phyloP scores from a whole-genome alignment of 768 basidiomycete species.

The Mycena albidolilacea region DNA sequence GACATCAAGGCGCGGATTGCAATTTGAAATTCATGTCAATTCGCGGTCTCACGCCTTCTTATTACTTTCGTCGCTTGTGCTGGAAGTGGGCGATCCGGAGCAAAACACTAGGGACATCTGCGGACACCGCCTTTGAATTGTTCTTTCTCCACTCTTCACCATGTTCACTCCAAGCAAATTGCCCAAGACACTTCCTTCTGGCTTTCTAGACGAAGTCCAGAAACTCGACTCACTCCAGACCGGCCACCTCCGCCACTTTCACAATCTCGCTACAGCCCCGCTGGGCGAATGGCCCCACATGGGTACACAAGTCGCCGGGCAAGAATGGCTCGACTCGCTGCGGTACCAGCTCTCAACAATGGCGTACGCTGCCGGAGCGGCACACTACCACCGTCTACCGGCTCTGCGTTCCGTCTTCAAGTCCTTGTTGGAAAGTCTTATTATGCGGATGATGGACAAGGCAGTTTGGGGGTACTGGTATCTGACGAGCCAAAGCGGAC shows the following conservation, averaged over 20 bases:
- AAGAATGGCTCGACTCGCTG: conserved; percentile 36
- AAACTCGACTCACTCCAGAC: conserved; percentile 26
- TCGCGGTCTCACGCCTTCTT: too few relatives aligned
- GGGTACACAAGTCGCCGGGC: conserved; percentile 28
- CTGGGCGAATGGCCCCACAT: conserved; percentile 33
- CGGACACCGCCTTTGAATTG: too few relatives aligned
- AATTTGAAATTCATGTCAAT: too few relatives aligned
- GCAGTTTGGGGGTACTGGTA: conserved; percentile 38
- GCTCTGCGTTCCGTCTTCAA: conserved; percentile 35
- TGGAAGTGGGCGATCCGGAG: too few relatives aligned
- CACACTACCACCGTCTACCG: conserved; percentile 34
- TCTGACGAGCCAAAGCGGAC: conserved; percentile 33
- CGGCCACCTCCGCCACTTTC: conserved; percentile 36
- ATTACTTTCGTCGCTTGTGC: too few relatives aligned
- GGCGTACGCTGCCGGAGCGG: conserved; percentile 27
- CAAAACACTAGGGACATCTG: too few relatives aligned
- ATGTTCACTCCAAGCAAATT: conserved; percentile 5
- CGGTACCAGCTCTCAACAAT: conserved; percentile 34
- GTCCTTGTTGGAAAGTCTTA: conserved; percentile 17
- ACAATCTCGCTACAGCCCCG: conserved; percentile 26
- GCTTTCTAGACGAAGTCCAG: conserved; percentile 1
- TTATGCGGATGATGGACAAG: conserved; percentile 29
- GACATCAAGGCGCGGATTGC: too few relatives aligned
- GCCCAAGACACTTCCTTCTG: conserved; percentile 23
- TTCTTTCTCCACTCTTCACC: neutral